Percentiles rank a stretch among this genome's conserved stretches.
These are phyloP conservation scores for Ananas comosus DNA, from an alignment of 176 grass and related monocot genomes.

Conservation along the genomic window DNA sequence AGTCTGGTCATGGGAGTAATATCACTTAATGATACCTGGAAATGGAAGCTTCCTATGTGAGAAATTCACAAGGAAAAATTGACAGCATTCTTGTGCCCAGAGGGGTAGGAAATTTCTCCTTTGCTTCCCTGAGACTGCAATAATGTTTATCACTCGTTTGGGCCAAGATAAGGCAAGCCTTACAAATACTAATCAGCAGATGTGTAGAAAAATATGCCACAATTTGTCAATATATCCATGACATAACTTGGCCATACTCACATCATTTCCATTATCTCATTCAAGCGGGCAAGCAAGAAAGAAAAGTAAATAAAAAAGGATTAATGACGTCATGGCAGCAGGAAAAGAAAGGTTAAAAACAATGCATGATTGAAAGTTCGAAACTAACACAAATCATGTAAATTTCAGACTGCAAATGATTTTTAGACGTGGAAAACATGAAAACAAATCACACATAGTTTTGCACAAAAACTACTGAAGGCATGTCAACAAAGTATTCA, in stretches of 20 bases:
- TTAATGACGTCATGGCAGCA: too few species aligned
- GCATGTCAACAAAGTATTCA: neutral
- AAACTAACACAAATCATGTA: too few species aligned
- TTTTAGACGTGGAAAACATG: too few species aligned
- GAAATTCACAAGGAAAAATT: conserved; percentile 43
- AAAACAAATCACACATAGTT: too few species aligned
- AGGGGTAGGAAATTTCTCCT: conserved; percentile 6
- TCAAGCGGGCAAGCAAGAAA: too few species aligned
- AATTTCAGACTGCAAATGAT: too few species aligned
- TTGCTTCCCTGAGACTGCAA: neutral
- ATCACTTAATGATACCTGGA: conserved; percentile 71
- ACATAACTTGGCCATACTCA: neutral
- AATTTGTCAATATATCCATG: neutral
- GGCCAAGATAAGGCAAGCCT: neutral
- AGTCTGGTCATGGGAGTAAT: conserved; percentile 71
- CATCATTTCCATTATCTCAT: too few species aligned
- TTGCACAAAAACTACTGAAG: too few species aligned
- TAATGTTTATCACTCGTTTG: neutral
- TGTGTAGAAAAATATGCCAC: neutral
- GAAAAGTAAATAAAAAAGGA: neutral
- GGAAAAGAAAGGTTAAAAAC: too few species aligned
- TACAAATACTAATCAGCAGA: neutral
- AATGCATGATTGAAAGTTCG: too few species aligned
- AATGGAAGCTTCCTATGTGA: conserved; percentile 55
- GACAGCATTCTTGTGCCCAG: conserved; percentile 13